Base-by-base conservation (phyloP, 164 flowering plant species). In the Tinospora cordifolia region DNA sequence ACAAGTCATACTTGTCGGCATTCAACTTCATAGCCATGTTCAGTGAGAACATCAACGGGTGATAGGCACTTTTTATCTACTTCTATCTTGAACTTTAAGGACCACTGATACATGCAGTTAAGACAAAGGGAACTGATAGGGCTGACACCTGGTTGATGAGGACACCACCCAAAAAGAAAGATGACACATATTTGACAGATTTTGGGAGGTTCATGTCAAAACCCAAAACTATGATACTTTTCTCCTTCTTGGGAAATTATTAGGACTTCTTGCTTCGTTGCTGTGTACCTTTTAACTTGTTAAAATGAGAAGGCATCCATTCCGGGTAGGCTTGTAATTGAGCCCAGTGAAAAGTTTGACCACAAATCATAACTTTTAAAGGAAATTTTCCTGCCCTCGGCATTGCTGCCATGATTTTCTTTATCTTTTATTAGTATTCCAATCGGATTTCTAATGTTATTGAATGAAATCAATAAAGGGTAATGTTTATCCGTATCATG, bases 91-190 rank as follows among this genome's bases (percentile, higher is more conserved):
- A 19, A 54, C 60, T 54, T 54, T 54, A n/a, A 19, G 60, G 60
- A 54, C 60, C 60, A 54, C 60, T 54, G 60, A 54, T n/a, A 54
- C 60, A 54, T 54, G 60, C 60, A 54, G 60, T 54, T 54, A 21
- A 54, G 60, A 54, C 60, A 54, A 51, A 22, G 60, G 21, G n/a
- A 54, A 19, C 14, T 54, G 60, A 54, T 54, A 54, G 60, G 5
- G 24, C 6, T 54, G 60, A 54, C 22, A 54, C 24, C 60, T 54
- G 60, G 60, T 54, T 54, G 60, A 54, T 54, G 21, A 54, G n/a
- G 60, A 54, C 60, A 54, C 60, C 60, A 54, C 60, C 60, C 60
- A 54, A 54, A 19, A 13, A 4, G 19, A 19, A 54, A 51, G 58
- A 51, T 1, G 36, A 51, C 17, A n/a, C n/a, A n/a, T n/a, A 51